Percentiles rank a stretch among this genome's conserved stretches.
phyloP scores from a whole-genome alignment of 176 grass and related monocot species.

The Oryza glumipatula region DNA sequence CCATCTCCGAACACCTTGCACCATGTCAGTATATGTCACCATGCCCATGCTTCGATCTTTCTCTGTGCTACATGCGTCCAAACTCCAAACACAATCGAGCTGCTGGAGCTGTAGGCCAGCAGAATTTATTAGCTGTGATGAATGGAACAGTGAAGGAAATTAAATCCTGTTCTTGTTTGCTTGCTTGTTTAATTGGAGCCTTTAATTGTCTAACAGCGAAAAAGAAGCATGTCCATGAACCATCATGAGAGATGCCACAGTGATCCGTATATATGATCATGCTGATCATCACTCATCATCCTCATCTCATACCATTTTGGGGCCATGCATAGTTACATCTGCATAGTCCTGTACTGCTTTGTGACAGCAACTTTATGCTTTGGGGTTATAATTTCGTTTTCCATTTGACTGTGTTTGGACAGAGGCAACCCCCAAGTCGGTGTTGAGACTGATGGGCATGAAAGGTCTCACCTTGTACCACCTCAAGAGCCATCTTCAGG shows the following conservation, averaged over 20 bases:
- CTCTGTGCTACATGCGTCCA: neutral
- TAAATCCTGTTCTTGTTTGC: neutral
- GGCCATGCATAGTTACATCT: neutral
- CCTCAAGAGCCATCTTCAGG: constrained; percentile 96
- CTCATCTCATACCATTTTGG: neutral
- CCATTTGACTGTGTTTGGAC: constrained; percentile 28
- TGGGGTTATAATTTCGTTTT: constrained; percentile 27
- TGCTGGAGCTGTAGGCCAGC: neutral
- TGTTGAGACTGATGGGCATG: constrained; percentile 91
- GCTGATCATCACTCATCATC: neutral
- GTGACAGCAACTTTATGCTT: neutral
- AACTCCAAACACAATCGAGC: neutral
- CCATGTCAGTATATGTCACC: neutral
- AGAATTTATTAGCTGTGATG: neutral
- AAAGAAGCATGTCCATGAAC: neutral
- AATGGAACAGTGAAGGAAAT: neutral
- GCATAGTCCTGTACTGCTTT: neutral
- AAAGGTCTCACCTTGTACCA: constrained; percentile 96
- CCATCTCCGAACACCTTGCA: no score
- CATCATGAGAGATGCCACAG: neutral
- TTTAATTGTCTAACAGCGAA: neutral
- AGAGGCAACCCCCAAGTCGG: constrained; percentile 97
- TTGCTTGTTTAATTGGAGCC: neutral
- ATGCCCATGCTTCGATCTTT: neutral
- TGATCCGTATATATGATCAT: neutral